Conservation (phyloP, 805 yeast species). For the Debaryomyces prosopidis region DNA sequence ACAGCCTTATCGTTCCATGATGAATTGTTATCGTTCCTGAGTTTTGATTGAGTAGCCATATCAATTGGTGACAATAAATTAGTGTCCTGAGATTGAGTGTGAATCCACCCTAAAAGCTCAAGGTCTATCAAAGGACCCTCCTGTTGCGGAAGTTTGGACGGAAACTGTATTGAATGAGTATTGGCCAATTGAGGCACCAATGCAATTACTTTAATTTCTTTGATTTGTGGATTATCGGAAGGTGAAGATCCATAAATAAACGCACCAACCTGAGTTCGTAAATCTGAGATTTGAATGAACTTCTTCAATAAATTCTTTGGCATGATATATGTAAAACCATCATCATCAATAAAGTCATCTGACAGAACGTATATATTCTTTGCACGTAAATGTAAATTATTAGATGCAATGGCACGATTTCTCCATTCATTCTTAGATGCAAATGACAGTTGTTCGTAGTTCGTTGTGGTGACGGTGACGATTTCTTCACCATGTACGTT, state of each 20-base stretch:
- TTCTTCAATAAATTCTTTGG: constrained; percentile 80
- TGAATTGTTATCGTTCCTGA: constrained; percentile 32
- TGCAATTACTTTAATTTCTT: constrained; percentile 74
- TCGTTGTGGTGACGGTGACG: constrained; percentile 87
- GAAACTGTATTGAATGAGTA: constrained; percentile 61
- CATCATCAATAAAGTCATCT: constrained; percentile 48
- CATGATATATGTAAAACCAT: constrained; percentile 66
- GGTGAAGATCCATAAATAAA: constrained; percentile 81
- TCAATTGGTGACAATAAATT: constrained; percentile 69
- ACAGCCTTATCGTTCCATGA: constrained; percentile 47
- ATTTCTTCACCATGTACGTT: constrained; percentile 97
- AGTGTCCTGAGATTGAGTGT: constrained; percentile 72
- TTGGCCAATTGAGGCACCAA: constrained; percentile 89
- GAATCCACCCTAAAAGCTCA: constrained; percentile 93
- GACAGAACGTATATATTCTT: constrained; percentile 70
- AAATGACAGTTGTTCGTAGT: constrained; percentile 82
- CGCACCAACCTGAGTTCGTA: constrained; percentile 80
- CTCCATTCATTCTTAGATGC: constrained; percentile 91
- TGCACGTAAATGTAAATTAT: constrained; percentile 69
- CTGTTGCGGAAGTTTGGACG: constrained; percentile 45
- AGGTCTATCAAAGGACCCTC: constrained; percentile 41
- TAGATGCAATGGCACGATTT: constrained; percentile 75
- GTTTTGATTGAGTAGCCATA: constrained; percentile 56
- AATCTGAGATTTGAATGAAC: constrained; percentile 78
- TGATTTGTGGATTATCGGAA: constrained; percentile 69